These are phyloP conservation scores for Xylariaceae sp. DNA, from an alignment of 2,329 filamentous ascomycete species.

Conservation along the genomic window DNA sequence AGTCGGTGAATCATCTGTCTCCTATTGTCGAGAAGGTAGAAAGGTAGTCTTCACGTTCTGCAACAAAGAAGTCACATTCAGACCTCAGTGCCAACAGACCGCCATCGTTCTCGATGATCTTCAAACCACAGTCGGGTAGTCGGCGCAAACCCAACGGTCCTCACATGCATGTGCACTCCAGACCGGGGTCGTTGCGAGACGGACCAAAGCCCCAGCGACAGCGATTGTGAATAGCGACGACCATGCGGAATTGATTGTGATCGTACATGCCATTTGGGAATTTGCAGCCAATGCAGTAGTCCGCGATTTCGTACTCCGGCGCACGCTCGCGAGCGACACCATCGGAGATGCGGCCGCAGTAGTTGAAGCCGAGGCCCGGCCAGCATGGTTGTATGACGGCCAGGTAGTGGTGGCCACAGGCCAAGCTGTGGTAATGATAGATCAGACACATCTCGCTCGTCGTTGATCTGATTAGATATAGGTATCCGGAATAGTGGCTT, in stretches of 20 bases:
- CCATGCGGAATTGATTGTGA: slow-evolving; percentile 42
- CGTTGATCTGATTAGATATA: too few relatives aligned
- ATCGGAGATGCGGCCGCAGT: slow-evolving; percentile 41
- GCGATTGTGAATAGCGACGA: slow-evolving; percentile 40
- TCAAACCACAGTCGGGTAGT: too few relatives aligned
- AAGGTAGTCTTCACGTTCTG: too few relatives aligned
- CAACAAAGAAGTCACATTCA: too few relatives aligned
- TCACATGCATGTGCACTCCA: slow-evolving; percentile 40
- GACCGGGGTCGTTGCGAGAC: slow-evolving; percentile 33
- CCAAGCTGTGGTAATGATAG: slow-evolving; percentile 44
- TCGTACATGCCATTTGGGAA: slow-evolving; percentile 41
- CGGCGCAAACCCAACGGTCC: too few relatives aligned
- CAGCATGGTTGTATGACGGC: slow-evolving; percentile 43
- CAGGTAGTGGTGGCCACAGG: slow-evolving; percentile 50
- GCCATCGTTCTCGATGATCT: too few relatives aligned
- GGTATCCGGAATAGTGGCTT: too few relatives aligned
- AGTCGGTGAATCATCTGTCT: not conserved
- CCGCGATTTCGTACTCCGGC: slow-evolving; percentile 32
- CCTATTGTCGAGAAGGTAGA: not conserved
- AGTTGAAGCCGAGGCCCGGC: slow-evolving; percentile 46
- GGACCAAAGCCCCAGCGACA: slow-evolving; percentile 46
- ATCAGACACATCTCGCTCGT: slow-evolving; percentile 41
- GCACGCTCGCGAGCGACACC: slow-evolving; percentile 34
- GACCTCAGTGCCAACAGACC: not conserved
- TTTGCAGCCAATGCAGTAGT: slow-evolving; percentile 34